Percentiles rank a stretch among this genome's conserved stretches.
phyloP scores from a whole-genome alignment of 169 alveolate species.

The Plasmodium gallinaceum region DNA sequence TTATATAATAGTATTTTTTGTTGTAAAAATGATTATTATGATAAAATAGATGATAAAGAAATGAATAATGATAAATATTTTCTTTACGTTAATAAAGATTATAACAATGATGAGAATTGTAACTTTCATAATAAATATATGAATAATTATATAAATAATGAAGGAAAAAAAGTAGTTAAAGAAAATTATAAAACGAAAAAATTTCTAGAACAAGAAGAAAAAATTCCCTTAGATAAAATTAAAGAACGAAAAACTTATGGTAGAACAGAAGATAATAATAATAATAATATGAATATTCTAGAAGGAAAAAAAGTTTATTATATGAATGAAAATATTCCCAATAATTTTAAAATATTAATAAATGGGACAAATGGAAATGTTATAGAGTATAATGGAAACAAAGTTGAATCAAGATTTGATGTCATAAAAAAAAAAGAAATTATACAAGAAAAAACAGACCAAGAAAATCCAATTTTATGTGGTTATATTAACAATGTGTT shows the following conservation, averaged over 20 bases:
- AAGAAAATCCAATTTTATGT: background rate
- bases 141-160: background rate
- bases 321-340: background rate
- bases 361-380: slow-evolving; percentile 19
- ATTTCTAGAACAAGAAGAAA: slow-evolving; percentile 19
- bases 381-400: slow-evolving; percentile 15
- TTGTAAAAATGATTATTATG: background rate
- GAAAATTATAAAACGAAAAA: background rate
- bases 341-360: slow-evolving; percentile 20
- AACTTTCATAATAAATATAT: background rate
- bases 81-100: background rate
- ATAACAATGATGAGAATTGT: background rate
- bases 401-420: background rate
- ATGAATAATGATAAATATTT: background rate
- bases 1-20: background rate
- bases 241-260: slow-evolving; percentile 1
- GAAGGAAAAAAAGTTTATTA: background rate
- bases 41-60: background rate
- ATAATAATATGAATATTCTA: background rate
- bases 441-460: background rate
- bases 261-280: background rate
- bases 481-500: background rate
- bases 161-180: background rate
- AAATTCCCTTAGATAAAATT: slow-evolving; percentile 33
- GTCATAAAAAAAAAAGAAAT: background rate